Evolutionary conservation across 2,329 filamentous ascomycete species (phyloP).

Genomic region (Ramularia collo-cygni): DNA sequence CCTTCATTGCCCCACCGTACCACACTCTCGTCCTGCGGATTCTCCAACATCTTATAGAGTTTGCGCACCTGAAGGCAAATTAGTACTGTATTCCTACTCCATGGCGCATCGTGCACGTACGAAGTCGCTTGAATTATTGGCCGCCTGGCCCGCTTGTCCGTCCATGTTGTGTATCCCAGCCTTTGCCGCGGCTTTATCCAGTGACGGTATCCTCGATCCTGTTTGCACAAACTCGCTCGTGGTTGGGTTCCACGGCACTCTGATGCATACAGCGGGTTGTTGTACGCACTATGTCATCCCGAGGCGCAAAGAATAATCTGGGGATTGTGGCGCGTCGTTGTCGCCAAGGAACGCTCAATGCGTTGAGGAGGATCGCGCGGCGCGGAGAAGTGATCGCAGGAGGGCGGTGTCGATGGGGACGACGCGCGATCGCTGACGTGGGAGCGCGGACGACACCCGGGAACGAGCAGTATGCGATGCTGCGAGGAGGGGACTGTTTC

Average conservation of each 20-base stretch:
- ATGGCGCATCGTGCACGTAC: conserved; percentile 50
- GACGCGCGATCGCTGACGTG: too few species aligned
- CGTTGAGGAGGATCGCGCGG: neutral
- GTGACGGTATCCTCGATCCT: conserved; percentile 3
- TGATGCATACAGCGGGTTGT: conserved; percentile 5
- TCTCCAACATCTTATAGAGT: conserved; percentile 97
- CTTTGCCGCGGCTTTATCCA: conserved; percentile 5
- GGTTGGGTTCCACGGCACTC: conserved; percentile 10
- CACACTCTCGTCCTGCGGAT: conserved; percentile 83
- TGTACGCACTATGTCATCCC: conserved; percentile 12
- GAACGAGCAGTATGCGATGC: too few species aligned
- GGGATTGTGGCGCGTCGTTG: neutral
- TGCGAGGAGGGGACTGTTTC: too few species aligned
- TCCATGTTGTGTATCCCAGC: conserved; percentile 34
- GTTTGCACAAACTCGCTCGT: conserved; percentile 9
- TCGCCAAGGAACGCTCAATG: conserved; percentile 2
- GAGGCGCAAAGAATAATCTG: too few species aligned
- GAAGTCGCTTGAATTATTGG: conserved; percentile 92
- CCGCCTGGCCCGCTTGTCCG: conserved; percentile 37
- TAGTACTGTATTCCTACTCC: neutral
- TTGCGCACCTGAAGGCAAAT: conserved; percentile 70
- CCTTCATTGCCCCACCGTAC: conserved; percentile 94
- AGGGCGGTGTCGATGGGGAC: too few species aligned
- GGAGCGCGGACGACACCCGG: too few species aligned
- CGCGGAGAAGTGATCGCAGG: neutral